These are phyloP conservation scores for Ilex aquifolium DNA, from an alignment of 257 asterid genomes.

Conservation along the genomic window DNA sequence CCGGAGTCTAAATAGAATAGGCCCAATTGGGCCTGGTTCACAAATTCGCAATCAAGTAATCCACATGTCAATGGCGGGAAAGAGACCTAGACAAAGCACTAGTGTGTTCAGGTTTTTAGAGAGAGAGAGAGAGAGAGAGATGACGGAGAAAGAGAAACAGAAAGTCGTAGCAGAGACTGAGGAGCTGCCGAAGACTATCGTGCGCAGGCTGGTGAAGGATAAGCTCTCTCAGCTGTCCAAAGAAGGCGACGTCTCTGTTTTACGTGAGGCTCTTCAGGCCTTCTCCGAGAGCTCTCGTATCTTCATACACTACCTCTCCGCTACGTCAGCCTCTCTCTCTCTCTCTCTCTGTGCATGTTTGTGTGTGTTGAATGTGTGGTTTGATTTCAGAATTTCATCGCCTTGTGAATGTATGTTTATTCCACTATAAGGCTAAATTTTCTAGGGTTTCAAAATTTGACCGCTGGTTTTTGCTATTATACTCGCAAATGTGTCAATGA, in stretches of 20 bases:
- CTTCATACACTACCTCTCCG: constrained; percentile 84
- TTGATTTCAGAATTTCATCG: not conserved
- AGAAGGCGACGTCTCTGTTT: constrained; percentile 57
- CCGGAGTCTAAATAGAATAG: not conserved
- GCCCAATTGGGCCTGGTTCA: not conserved
- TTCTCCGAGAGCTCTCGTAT: constrained; percentile 83
- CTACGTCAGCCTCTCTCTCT: constrained; percentile 47
- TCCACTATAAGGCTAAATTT: not conserved
- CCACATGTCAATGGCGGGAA: not conserved
- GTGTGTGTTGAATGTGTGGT: not conserved
- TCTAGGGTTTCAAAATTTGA: not conserved
- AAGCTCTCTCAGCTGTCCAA: constrained; percentile 73
- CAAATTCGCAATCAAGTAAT: too few species aligned
- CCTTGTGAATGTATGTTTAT: constrained; percentile 6
- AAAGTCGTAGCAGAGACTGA: constrained; percentile 45
- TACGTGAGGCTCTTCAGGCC: constrained; percentile 68
- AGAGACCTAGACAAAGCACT: not conserved
- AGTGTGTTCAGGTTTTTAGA: too few species aligned
- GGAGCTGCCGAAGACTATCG: constrained; percentile 84
- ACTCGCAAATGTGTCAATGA: too few species aligned
- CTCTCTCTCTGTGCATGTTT: not conserved
- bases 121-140: constrained; percentile 13
- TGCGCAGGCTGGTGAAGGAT: constrained; percentile 87
- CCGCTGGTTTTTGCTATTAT: too few species aligned
- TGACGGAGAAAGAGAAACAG: constrained; percentile 38